Evolutionary conservation across 2,329 filamentous ascomycete species (phyloP).

Genomic region (Trichoderma atroviride): DNA sequence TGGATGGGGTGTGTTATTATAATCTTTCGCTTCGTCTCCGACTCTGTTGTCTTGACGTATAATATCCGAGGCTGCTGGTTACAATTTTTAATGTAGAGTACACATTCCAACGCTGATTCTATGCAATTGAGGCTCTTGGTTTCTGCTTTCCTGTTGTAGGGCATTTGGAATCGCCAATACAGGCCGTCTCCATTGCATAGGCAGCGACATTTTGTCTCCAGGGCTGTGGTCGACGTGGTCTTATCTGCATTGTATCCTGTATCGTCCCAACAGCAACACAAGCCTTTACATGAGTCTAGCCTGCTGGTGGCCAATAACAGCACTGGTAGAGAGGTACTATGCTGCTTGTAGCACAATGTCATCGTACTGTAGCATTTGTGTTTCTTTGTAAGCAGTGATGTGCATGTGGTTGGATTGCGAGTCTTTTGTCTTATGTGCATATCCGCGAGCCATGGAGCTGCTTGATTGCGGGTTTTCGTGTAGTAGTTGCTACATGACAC

Average conservation of each 20-base stretch:
- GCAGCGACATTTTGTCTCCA: neutral
- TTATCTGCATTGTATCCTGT: neutral
- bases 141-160: neutral
- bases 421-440: conserved; percentile 13
- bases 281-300: neutral
- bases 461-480: neutral
- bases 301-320: neutral
- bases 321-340: neutral
- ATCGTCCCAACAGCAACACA: neutral
- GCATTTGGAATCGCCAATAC: neutral
- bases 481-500: neutral
- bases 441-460: neutral
- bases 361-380: neutral
- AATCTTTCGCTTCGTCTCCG: no score
- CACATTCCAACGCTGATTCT: neutral
- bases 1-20: no score
- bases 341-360: neutral
- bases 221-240: neutral
- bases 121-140: neutral
- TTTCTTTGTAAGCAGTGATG: neutral
- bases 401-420: neutral
- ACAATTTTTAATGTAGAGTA: neutral
- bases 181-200: neutral
- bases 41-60: neutral
- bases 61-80: neutral